A percentile compares a stretch with the other conserved stretches of the same genome.
These are phyloP conservation scores for Pseudonitzschia multistriata DNA, from an alignment of 108 stramenopile species.

Conservation along the genomic window DNA sequence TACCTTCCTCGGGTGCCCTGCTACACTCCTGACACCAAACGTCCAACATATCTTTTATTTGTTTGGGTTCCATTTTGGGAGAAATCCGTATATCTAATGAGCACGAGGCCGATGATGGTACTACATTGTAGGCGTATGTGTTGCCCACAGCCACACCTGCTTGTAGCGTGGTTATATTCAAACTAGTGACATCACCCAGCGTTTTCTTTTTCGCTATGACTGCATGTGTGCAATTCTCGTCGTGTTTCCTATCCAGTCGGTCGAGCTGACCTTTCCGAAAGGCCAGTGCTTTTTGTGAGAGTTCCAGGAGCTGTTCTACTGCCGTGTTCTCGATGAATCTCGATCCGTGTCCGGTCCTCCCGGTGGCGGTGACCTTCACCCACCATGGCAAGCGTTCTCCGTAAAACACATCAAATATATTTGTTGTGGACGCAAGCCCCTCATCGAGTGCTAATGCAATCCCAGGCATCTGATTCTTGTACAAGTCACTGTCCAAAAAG, in stretches of 20 bases:
- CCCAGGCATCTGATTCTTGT: constrained; percentile 42
- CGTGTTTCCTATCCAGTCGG: constrained; percentile 51
- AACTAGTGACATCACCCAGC: constrained; percentile 92
- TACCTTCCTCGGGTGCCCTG: constrained; percentile 33
- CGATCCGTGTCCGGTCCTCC: constrained; percentile 93
- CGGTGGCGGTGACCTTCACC: constrained; percentile 82
- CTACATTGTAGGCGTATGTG: constrained; percentile 82
- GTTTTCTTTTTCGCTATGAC: constrained; percentile 70
- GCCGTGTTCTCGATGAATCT: constrained; percentile 94
- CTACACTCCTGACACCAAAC: constrained; percentile 89
- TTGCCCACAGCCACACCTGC: constrained; percentile 86
- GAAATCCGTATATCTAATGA: constrained; percentile 94
- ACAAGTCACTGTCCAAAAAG: constrained; percentile 62
- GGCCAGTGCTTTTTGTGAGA: constrained; percentile 81
- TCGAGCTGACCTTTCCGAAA: constrained; percentile 87
- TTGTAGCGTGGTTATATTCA: constrained; percentile 93
- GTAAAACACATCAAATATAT: constrained; percentile 92
- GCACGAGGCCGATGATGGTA: constrained; percentile 86
- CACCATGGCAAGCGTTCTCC: constrained; percentile 84
- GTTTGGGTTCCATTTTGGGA: constrained; percentile 75
- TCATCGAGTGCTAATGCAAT: constrained; percentile 89
- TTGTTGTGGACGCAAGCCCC: constrained; percentile 75
- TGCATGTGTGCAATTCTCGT: constrained; percentile 78
- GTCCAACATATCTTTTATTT: constrained; percentile 84
- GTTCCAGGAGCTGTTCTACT: constrained; percentile 85